These are phyloP conservation scores for Aureoboletus auriporus DNA, from an alignment of 768 basidiomycete species.

Conservation along the genomic window DNA sequence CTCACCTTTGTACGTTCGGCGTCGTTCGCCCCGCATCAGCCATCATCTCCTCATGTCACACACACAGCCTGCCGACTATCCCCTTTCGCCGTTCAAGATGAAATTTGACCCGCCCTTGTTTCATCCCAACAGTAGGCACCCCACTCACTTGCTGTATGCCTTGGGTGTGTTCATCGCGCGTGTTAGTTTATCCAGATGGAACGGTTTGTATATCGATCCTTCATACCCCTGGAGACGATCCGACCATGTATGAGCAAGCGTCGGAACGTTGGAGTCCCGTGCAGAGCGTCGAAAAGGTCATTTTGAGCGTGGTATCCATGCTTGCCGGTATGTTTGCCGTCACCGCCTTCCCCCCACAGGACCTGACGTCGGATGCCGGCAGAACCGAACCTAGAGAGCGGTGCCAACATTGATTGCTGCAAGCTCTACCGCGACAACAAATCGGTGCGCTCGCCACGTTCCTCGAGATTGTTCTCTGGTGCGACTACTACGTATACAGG, in stretches of 20 bases:
- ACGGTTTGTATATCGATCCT: slow-evolving; percentile 98
- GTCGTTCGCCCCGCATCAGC: background rate
- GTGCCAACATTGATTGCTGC: slow-evolving; percentile 96
- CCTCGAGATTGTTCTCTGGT: slow-evolving; percentile 1
- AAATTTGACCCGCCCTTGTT: slow-evolving; percentile 95
- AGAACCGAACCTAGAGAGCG: slow-evolving; percentile 97
- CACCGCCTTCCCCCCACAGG: background rate
- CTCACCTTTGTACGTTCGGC: slow-evolving; percentile 76
- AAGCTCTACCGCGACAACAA: slow-evolving; percentile 92
- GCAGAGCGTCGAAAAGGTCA: slow-evolving; percentile 95
- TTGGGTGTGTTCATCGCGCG: too few species aligned
- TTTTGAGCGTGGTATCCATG: slow-evolving; percentile 96
- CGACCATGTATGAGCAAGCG: slow-evolving; percentile 90
- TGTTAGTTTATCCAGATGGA: slow-evolving; percentile 88
- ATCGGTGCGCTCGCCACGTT: slow-evolving; percentile 33
- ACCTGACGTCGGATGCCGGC: background rate
- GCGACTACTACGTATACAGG: slow-evolving; percentile 32
- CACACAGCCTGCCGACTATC: slow-evolving; percentile 83
- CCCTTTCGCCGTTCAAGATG: slow-evolving; percentile 99
- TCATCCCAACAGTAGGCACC: slow-evolving; percentile 90
- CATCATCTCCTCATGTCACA: background rate
- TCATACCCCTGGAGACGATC: slow-evolving; percentile 90
- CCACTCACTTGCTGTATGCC: too few species aligned
- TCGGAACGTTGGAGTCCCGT: slow-evolving; percentile 99
- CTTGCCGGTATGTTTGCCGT: slow-evolving; percentile 61